Conservation (phyloP, 805 yeast genomes). For the Pichia californica region DNA sequence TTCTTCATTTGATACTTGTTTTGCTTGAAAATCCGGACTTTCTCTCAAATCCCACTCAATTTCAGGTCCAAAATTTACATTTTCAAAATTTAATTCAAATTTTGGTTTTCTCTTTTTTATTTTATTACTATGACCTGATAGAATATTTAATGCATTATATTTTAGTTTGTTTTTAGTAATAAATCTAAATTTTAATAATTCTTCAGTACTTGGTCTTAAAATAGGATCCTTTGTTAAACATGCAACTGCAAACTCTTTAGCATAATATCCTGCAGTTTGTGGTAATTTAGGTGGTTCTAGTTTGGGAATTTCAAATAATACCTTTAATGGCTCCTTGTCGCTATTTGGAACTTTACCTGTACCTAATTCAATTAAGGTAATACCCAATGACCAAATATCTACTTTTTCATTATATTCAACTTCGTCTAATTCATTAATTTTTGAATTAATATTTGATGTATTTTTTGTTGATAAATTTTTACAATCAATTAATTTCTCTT, state of each 20-base stretch:
- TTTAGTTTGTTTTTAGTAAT: conserved; percentile 33
- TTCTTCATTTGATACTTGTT: background rate
- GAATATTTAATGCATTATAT: conserved; percentile 16
- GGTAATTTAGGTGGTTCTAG: conserved; percentile 52
- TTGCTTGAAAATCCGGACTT: too few relatives aligned
- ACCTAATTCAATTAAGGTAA: conserved; percentile 79
- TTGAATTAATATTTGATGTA: background rate
- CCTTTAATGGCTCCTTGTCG: conserved; percentile 69
- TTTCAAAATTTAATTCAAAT: conserved; percentile 26
- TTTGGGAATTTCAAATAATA: conserved; percentile 63
- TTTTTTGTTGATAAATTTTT: background rate
- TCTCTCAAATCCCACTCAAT: conserved; percentile 24
- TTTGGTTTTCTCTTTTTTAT: conserved; percentile 35
- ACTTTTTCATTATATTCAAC: conserved; percentile 77
- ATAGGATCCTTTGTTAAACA: conserved; percentile 67
- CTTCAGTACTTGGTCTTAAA: conserved; percentile 54
- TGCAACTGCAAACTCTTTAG: conserved; percentile 49
- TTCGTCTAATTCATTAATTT: conserved; percentile 6
- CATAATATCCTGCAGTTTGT: conserved; percentile 33
- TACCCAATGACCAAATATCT: conserved; percentile 95
- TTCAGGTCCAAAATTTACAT: conserved; percentile 20
- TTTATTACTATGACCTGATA: conserved; percentile 1
- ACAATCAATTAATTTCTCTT: background rate
- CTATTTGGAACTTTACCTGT: conserved; percentile 79
- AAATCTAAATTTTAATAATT: conserved; percentile 49